Evolutionary conservation across 225 moss, liverwort and hornwort species (phyloP).

Genomic region (Pseudoscleropodium purum): DNA sequence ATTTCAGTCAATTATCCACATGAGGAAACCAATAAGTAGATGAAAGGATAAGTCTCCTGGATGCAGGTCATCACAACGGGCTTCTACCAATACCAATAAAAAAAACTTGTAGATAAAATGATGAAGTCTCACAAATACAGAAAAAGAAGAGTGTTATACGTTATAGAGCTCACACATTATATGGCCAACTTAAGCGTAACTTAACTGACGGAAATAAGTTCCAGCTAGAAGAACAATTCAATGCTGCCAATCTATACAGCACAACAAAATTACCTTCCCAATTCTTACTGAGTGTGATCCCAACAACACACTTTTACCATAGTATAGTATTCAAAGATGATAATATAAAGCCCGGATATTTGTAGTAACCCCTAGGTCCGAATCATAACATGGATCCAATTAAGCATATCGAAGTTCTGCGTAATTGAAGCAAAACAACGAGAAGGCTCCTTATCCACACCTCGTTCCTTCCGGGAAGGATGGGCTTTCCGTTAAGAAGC

Average conservation of each 20-base stretch:
- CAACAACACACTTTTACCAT: neutral
- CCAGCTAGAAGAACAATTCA: neutral
- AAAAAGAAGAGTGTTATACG: neutral
- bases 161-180: neutral
- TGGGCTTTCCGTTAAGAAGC: slow-evolving; percentile 88
- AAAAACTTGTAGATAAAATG: neutral
- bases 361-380: neutral
- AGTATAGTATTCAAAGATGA: neutral
- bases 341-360: neutral
- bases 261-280: neutral
- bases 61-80: neutral
- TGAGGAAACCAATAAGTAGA: neutral
- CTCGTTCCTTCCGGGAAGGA: slow-evolving; percentile 91
- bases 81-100: neutral
- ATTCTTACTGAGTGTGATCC: neutral
- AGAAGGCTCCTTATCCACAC: slow-evolving; percentile 37
- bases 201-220: neutral
- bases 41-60: neutral
- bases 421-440: slow-evolving; percentile 36
- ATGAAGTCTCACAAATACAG: neutral
- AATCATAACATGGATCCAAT: slow-evolving; percentile 1
- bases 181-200: neutral
- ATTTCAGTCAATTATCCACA: neutral
- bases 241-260: neutral
- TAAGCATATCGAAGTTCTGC: slow-evolving; percentile 32